Percentiles rank a stretch among this genome's conserved stretches.
phyloP scores from a whole-genome alignment of 495 filamentous ascomycete species.

The Penicillium ochrochloron region DNA sequence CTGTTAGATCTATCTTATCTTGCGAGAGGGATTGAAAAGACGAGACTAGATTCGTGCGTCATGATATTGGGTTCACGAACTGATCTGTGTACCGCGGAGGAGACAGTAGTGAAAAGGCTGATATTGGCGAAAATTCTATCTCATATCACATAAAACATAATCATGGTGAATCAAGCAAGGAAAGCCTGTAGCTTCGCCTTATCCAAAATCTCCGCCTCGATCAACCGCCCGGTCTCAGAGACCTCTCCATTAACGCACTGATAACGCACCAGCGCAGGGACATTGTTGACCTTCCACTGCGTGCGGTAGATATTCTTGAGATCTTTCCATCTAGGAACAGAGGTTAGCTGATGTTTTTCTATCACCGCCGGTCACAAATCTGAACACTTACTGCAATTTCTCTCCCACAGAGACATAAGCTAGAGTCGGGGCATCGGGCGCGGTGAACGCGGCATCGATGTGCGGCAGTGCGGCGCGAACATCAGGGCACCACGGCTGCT shows the following conservation, averaged over 20 bases:
- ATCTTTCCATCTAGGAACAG: conserved; percentile 33
- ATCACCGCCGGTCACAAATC: too few species aligned
- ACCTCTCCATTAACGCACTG: conserved; percentile 33
- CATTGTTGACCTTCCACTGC: conserved; percentile 30
- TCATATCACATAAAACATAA: conserved; percentile 3
- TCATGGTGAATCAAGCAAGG: conserved; percentile 11
- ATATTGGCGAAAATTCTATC: background rate
- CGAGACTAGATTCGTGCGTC: background rate
- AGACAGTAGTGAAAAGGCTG: background rate
- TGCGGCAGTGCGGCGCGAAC: conserved; percentile 36
- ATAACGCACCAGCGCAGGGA: conserved; percentile 38
- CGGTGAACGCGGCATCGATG: conserved; percentile 30
- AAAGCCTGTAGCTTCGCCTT: conserved; percentile 26
- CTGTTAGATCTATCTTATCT: background rate
- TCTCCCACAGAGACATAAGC: conserved; percentile 36
- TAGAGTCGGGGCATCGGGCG: conserved; percentile 24
- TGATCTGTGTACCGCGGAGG: background rate
- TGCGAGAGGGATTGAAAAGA: background rate
- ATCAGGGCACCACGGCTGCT: conserved; percentile 40
- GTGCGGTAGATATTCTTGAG: conserved; percentile 35
- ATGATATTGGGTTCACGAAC: background rate
- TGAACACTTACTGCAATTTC: conserved; percentile 31
- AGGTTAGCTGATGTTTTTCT: background rate
- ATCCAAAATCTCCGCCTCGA: conserved; percentile 38
- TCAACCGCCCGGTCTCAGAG: conserved; percentile 31